phyloP scores from a whole-genome alignment of 2,329 filamentous ascomycete genomes.

The Rutstroemia sp. region DNA sequence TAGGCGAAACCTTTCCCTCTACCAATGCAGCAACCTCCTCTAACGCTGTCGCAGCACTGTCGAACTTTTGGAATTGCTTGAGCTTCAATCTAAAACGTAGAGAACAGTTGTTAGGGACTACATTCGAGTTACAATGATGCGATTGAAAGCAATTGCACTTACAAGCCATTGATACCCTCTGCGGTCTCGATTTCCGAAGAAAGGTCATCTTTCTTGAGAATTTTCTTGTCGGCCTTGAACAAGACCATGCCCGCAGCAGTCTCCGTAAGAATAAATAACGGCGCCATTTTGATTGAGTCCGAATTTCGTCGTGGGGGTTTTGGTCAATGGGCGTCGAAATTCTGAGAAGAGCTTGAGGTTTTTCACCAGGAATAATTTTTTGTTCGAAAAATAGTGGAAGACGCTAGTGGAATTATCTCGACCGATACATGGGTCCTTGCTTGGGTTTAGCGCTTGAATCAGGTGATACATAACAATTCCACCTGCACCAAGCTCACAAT shows the following conservation, averaged over 20 bases:
- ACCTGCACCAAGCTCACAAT: not conserved
- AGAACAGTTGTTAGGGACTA: conserved; percentile 15
- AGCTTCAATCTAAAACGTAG: conserved; percentile 64
- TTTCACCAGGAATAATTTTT: conserved; percentile 20
- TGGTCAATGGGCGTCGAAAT: conserved; percentile 9
- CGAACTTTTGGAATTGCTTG: conserved; percentile 96
- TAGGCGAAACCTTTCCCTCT: conserved; percentile 90
- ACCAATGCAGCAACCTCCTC: conserved; percentile 84
- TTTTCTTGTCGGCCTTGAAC: conserved; percentile 98
- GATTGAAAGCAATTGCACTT: conserved; percentile 36
- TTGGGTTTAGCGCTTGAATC: conserved; percentile 6
- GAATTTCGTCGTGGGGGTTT: conserved; percentile 11
- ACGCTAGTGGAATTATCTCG: conserved; percentile 11
- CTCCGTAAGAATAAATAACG: conserved; percentile 83
- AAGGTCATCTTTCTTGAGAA: conserved; percentile 81
- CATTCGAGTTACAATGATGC: conserved; percentile 2
- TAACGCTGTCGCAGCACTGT: conserved; percentile 82
- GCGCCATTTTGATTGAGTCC: conserved; percentile 53
- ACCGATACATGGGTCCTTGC: not conserved
- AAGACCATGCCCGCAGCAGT: conserved; percentile 86
- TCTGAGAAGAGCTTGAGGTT: conserved; percentile 12
- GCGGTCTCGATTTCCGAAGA: conserved; percentile 67
- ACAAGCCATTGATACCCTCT: conserved; percentile 82
- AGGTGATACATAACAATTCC: conserved; percentile 8
- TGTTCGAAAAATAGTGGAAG: conserved; percentile 13